Percentiles rank a stretch among this genome's conserved stretches.
Evolutionary conservation across 2,329 filamentous ascomycete genomes (phyloP).

Genomic region (Biscogniauxia marginata): DNA sequence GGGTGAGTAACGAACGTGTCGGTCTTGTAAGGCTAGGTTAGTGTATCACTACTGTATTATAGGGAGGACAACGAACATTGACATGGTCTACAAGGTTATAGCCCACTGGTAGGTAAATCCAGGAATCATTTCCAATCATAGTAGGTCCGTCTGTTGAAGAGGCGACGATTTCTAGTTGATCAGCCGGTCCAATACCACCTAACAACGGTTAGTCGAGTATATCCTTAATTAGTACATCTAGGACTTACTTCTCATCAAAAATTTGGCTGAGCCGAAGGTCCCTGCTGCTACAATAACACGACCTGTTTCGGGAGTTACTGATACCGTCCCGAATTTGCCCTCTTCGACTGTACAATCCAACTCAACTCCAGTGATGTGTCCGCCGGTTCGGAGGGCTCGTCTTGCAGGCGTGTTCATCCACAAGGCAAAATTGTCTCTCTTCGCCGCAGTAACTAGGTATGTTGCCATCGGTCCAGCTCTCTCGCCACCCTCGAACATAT

Average conservation of each 20-base stretch:
- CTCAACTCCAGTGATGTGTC: conserved; percentile 64
- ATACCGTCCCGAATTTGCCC: conserved; percentile 59
- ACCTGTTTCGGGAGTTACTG: conserved; percentile 57
- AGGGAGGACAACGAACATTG: conserved; percentile 32
- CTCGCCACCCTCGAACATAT: conserved; percentile 66
- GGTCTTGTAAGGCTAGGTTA: conserved; percentile 31
- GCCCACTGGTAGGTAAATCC: conserved; percentile 60
- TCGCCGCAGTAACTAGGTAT: conserved; percentile 62
- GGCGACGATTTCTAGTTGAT: conserved; percentile 56
- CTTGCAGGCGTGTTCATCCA: conserved; percentile 67
- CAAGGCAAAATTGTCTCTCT: conserved; percentile 64
- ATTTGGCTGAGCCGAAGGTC: conserved; percentile 66
- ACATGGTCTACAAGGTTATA: conserved; percentile 59
- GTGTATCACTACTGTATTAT: neutral
- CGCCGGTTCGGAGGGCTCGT: conserved; percentile 61
- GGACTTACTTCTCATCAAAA: conserved; percentile 59
- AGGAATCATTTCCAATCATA: conserved; percentile 49
- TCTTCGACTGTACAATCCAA: conserved; percentile 54
- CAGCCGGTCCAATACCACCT: conserved; percentile 62
- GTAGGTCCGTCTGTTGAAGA: conserved; percentile 47
- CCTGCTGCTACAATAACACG: conserved; percentile 69
- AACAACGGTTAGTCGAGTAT: conserved; percentile 7
- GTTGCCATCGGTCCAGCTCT: conserved; percentile 68
- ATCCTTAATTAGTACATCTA: neutral
- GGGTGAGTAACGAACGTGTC: conserved; percentile 47